phyloP scores from a whole-genome alignment of 208 protist genomes.

The Trypanosoma avium region DNA sequence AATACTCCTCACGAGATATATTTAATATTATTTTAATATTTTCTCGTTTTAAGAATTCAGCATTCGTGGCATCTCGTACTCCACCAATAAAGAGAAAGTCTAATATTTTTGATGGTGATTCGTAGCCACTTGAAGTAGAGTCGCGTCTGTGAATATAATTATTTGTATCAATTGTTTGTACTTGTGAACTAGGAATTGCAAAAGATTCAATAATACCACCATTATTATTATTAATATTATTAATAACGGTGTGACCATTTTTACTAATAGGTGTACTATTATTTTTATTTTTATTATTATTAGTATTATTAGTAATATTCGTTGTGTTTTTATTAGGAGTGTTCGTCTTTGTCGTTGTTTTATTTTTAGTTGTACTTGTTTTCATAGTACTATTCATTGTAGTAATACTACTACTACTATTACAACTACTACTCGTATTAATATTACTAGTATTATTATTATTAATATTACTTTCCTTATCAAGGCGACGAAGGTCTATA shows the following conservation, averaged over 20 bases:
- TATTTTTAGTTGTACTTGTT: too few species aligned
- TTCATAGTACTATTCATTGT: too few species aligned
- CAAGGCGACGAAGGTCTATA: constrained; percentile 24
- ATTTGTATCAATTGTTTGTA: too few species aligned
- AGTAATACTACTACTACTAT: not conserved
- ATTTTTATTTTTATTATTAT: not conserved
- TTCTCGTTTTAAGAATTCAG: constrained; percentile 56
- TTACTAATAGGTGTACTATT: not conserved
- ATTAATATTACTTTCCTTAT: not conserved
- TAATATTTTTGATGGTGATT: constrained; percentile 59
- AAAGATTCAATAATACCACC: not conserved
- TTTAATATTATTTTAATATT: constrained; percentile 82
- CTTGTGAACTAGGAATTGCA: not conserved
- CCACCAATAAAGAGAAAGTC: constrained; percentile 81
- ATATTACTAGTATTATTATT: not conserved
- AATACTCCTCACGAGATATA: constrained; percentile 86
- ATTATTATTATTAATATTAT: not conserved
- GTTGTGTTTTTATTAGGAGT: too few species aligned
- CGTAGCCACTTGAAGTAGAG: constrained; percentile 5
- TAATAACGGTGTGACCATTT: not conserved
- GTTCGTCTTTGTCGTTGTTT: not conserved
- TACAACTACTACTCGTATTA: not conserved
- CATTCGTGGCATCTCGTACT: constrained; percentile 75
- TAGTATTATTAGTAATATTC: not conserved
- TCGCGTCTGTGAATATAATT: too few species aligned